These are phyloP conservation scores for Phytophthora rubi DNA, from an alignment of 352 stramenopile species.

Conservation along the genomic window DNA sequence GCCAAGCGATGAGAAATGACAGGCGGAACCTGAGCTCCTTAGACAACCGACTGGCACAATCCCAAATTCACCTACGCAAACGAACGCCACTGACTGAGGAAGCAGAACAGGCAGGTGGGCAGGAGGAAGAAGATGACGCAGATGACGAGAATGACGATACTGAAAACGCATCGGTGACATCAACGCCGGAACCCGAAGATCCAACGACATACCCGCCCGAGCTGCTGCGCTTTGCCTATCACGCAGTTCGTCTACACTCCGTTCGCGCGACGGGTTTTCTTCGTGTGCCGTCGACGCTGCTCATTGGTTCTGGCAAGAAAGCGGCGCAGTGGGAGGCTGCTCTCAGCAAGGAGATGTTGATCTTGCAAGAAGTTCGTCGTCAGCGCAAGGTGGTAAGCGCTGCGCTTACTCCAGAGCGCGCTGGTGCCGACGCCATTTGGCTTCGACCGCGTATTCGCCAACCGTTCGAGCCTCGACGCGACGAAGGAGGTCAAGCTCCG, in stretches of 20 bases:
- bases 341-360: slow-evolving; percentile 62
- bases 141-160: slow-evolving; percentile 22
- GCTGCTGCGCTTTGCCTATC: slow-evolving; percentile 63
- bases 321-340: slow-evolving; percentile 46
- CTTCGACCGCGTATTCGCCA: slow-evolving; percentile 39
- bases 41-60: slow-evolving; percentile 38
- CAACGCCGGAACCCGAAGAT: slow-evolving; percentile 12
- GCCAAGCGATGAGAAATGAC: slow-evolving; percentile 14
- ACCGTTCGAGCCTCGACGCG: slow-evolving; percentile 28
- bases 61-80: slow-evolving; percentile 24
- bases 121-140: slow-evolving; percentile 21
- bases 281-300: slow-evolving; percentile 48
- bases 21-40: slow-evolving; percentile 41
- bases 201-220: slow-evolving; percentile 40
- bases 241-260: slow-evolving; percentile 52
- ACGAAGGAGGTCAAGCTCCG: slow-evolving; percentile 24
- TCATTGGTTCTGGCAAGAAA: slow-evolving; percentile 30
- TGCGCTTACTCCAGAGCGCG: slow-evolving; percentile 31
- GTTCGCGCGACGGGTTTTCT: slow-evolving; percentile 74
- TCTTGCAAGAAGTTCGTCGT: slow-evolving; percentile 59
- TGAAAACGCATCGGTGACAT: slow-evolving; percentile 12
- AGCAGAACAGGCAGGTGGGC: slow-evolving; percentile 8
- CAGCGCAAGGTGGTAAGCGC: slow-evolving; percentile 42
- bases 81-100: slow-evolving; percentile 8
- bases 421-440: slow-evolving; percentile 39